These are phyloP conservation scores for Arabidopsis hybrid DNA, from an alignment of 441 rosid species.

Conservation along the genomic window DNA sequence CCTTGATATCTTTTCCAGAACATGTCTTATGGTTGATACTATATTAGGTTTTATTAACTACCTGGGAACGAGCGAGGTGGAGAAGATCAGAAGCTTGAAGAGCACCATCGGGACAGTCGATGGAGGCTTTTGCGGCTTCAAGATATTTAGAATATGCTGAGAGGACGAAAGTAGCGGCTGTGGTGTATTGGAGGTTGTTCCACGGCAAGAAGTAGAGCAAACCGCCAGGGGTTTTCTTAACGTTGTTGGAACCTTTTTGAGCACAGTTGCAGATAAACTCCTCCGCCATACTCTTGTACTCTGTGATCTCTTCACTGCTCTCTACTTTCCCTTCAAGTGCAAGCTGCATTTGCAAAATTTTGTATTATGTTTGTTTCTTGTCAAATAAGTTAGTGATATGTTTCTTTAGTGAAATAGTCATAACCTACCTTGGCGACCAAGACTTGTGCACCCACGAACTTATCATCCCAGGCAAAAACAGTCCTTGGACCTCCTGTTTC, in stretches of 20 bases:
- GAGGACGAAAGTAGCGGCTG: conserved; percentile 55
- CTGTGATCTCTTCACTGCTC: conserved; percentile 16
- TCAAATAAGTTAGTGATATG: neutral
- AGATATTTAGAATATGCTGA: conserved; percentile 53
- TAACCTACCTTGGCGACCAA: conserved; percentile 57
- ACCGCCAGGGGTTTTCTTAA: conserved; percentile 62
- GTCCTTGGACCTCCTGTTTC: conserved; percentile 55
- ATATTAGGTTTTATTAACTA: conserved; percentile 8
- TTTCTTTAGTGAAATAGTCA: neutral
- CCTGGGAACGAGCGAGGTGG: conserved; percentile 52
- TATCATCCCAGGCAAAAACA: conserved; percentile 70
- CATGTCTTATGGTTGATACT: neutral
- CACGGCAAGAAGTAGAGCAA: conserved; percentile 56
- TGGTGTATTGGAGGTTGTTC: conserved; percentile 64
- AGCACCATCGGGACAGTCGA: conserved; percentile 52
- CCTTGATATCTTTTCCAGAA: neutral
- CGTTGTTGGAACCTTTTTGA: conserved; percentile 50
- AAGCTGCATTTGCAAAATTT: conserved; percentile 43
- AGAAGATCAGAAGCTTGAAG: conserved; percentile 49
- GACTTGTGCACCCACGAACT: conserved; percentile 65
- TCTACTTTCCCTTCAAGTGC: conserved; percentile 45
- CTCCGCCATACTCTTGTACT: conserved; percentile 53
- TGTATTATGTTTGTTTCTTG: conserved; percentile 25
- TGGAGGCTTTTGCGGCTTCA: conserved; percentile 32
- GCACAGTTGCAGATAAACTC: conserved; percentile 56